Evolutionary conservation across 352 stramenopile species (phyloP), one percentile per base, ranked within the genome.

Genomic region (Nannochloropsis limnetica): DNA sequence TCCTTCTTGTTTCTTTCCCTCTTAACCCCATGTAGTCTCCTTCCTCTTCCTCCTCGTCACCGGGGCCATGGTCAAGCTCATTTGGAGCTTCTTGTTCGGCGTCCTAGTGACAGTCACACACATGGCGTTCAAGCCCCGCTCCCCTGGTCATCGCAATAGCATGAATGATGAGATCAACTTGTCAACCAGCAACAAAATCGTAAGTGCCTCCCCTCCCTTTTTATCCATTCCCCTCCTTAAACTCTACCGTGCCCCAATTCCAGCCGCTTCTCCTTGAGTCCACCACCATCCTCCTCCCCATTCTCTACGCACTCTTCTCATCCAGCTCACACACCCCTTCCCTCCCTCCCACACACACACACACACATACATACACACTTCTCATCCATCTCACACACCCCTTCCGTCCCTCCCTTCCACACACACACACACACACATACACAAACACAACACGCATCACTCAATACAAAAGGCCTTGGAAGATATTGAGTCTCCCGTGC

Each of bases 1-100:
- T 67, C n/a, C 14, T 67, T 27, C 20, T 20, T 68, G 5, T 68
- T 8, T 68, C 6, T 74, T 1, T 74, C 20, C n/a, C 25, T n/a
- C n/a, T n/a, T n/a, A 49, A 49, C 37, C n/a, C 61, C n/a, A 11
- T 22, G 25, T 22, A 74, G 61, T 74, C 61, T 27, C 61, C 25
- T 74, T 74, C 11, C 25, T 74, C 25, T 29, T 74, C n/a, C 61
- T 74, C 61, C 61, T 74, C n/a, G 25, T 22, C 61, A 74, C 61
- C n/a, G 61, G 61, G 25, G 61, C 61, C 20, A 74, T 74, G 61
- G n/a, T 22, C 61, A 25, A 25, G 61, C 61, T 74, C 61, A 74
- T 74, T 11, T 74, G 61, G 61, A 27, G 61, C 25, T 74, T 74
- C n/a, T 74, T 29, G 25, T 29, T 74, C 3, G 61, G 61, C 61